Conservation (phyloP, 78 protist species). For the Dictyostelium citrinum region DNA sequence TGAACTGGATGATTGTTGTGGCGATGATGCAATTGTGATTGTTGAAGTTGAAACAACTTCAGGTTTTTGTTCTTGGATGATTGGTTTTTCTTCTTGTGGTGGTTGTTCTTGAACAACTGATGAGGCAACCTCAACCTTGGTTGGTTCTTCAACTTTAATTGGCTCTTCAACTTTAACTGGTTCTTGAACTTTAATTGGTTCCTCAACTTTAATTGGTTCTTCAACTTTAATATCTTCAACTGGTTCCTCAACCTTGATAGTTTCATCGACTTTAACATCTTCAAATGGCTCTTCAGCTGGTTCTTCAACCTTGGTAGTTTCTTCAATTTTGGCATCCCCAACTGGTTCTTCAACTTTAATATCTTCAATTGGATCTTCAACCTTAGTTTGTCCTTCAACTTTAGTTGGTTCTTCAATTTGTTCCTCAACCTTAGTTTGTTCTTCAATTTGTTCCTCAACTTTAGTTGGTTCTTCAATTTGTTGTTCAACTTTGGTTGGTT, state of each 20-base stretch:
- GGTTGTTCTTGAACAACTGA: background rate
- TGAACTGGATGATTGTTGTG: background rate
- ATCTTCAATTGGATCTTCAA: too few relatives aligned
- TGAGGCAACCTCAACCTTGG: background rate
- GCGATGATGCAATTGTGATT: conserved; percentile 12
- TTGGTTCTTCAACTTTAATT: background rate
- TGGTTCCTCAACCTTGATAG: background rate
- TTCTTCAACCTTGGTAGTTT: background rate
- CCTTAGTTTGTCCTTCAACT: background rate
- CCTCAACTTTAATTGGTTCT: background rate
- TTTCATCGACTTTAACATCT: background rate
- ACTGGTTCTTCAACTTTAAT: too few relatives aligned
- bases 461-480: background rate
- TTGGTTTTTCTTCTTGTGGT: background rate
- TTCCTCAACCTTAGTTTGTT: too few relatives aligned
- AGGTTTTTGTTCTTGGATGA: background rate
- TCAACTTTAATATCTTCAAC: background rate
- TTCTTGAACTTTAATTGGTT: background rate
- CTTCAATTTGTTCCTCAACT: background rate
- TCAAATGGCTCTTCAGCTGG: background rate
- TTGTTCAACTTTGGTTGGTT: background rate
- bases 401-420: background rate
- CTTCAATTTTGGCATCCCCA: background rate
- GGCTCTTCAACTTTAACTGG: background rate
- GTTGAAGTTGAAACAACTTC: background rate